Evolutionary conservation across 768 basidiomycete genomes (phyloP).

Genomic region (Kwoniella botswanensis): DNA sequence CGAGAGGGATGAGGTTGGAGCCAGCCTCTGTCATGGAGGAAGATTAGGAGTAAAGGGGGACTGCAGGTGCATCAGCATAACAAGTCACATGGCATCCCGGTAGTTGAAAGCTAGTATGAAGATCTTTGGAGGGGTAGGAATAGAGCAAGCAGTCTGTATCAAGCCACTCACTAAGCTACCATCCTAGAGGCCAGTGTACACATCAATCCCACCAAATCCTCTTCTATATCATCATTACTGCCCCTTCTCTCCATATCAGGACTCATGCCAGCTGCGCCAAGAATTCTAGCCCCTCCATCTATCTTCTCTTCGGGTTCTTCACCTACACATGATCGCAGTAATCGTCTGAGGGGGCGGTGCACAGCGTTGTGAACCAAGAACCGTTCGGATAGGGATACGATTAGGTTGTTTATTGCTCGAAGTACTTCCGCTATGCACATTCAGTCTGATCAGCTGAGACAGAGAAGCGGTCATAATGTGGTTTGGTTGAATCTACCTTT

Average conservation of each 20-base stretch:
- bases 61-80: slow-evolving; percentile 64
- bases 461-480: neutral
- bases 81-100: no score
- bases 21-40: slow-evolving; percentile 93
- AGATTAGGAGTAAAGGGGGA: slow-evolving; percentile 79
- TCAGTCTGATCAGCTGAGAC: neutral
- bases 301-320: slow-evolving; percentile 87
- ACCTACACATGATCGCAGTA: slow-evolving; percentile 86
- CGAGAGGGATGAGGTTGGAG: slow-evolving; percentile 26
- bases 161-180: slow-evolving; percentile 66
- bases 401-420: slow-evolving; percentile 84
- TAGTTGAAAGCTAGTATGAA: no score
- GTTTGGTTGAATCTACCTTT: slow-evolving; percentile 60
- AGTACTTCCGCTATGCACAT: slow-evolving; percentile 72
- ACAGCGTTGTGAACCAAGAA: slow-evolving; percentile 91
- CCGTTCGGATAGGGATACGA: slow-evolving; percentile 87
- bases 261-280: slow-evolving; percentile 74
- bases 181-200: slow-evolving; percentile 93
- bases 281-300: slow-evolving; percentile 71
- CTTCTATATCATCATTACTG: slow-evolving; percentile 60
- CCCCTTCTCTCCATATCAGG: slow-evolving; percentile 14
- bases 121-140: no score
- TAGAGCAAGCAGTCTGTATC: no score
- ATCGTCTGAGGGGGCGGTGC: slow-evolving; percentile 81
- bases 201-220: slow-evolving; percentile 76